A percentile compares a stretch with the other conserved stretches of the same genome.
Conservation (phyloP, 208 protist genomes). For the Crithidia acanthocephali region DNA sequence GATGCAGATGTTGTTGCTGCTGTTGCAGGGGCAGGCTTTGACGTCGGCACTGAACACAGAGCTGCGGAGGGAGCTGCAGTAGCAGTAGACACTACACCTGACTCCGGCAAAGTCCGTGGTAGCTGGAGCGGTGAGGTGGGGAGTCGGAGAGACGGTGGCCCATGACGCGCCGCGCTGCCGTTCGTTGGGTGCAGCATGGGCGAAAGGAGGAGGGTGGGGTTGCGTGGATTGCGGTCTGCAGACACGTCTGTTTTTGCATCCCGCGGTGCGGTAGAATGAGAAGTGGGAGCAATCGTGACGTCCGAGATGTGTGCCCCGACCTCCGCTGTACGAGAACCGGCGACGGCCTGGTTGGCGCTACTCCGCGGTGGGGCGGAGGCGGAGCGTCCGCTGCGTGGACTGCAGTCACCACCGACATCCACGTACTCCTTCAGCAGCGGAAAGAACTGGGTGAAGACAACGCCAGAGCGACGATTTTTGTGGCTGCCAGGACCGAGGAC, state of each 20-base stretch:
- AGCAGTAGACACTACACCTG: neutral
- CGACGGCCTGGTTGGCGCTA: too few species aligned
- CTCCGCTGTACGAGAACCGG: too few species aligned
- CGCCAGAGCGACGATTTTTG: conserved; percentile 2
- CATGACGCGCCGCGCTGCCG: too few species aligned
- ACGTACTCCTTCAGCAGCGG: conserved; percentile 26
- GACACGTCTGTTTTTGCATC: neutral
- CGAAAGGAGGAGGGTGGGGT: conserved; percentile 7
- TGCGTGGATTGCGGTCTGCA: neutral
- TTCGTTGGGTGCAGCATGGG: neutral
- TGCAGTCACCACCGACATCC: neutral
- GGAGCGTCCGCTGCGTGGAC: neutral
- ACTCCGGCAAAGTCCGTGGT: conserved; percentile 6
- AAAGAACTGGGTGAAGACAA: conserved; percentile 28
- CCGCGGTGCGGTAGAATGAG: neutral
- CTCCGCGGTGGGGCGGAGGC: conserved; percentile 3
- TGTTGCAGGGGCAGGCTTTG: neutral
- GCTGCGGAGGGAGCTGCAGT: neutral
- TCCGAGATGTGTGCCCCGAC: too few species aligned
- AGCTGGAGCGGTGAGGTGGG: conserved; percentile 13
- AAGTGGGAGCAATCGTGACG: too few species aligned
- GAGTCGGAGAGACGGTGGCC: neutral
- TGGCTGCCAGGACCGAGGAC: neutral
- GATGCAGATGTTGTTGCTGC: neutral
- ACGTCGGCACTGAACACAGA: neutral